These are phyloP conservation scores for Inonotus obliquus DNA, from an alignment of 1,284 basidiomycete genomes.

Conservation along the genomic window DNA sequence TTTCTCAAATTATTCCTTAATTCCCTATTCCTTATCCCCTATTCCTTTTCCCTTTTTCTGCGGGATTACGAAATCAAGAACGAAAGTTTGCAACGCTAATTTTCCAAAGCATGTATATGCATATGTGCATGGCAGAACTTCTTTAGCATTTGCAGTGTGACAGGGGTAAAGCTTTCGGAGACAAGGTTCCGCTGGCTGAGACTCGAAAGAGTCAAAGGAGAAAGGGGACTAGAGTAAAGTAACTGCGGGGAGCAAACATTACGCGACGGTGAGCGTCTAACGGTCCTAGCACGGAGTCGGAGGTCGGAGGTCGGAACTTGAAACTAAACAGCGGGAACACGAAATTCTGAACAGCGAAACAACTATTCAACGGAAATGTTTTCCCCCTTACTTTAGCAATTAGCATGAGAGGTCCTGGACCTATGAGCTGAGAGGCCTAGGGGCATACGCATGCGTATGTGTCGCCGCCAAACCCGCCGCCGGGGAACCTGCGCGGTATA, in stretches of 20 bases:
- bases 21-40: no score
- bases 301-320: neutral
- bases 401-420: no score
- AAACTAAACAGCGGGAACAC: neutral
- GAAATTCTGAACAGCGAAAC: neutral
- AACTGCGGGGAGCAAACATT: neutral
- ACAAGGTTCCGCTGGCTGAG: neutral
- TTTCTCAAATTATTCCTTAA: no score
- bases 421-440: no score
- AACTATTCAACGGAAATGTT: neutral
- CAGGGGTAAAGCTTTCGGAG: neutral
- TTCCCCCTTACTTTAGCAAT: no score
- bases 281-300: neutral
- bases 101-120: neutral
- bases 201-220: no score
- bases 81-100: neutral
- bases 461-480: no score
- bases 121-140: neutral
- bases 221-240: neutral
- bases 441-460: no score
- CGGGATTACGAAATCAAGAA: constrained; percentile 1
- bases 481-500: no score
- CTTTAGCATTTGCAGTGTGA: no score
- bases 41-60: neutral
- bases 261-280: neutral